phyloP scores from a whole-genome alignment of 1,284 basidiomycete species.

The Phlebopus sp. region DNA sequence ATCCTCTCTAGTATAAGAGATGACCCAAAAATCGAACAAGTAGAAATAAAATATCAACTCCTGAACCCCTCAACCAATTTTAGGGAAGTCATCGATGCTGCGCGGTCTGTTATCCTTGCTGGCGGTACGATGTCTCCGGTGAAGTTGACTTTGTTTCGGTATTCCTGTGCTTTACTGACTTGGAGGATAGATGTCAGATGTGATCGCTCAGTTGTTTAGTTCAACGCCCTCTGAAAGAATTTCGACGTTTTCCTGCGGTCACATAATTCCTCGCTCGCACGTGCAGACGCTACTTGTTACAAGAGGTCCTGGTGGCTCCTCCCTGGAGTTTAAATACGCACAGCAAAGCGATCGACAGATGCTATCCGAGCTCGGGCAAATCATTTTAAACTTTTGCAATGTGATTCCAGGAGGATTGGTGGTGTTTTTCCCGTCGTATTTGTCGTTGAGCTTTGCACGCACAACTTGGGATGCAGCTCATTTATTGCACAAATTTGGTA shows the following conservation, averaged over 20 bases:
- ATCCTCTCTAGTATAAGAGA: slow-evolving; percentile 45
- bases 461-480: slow-evolving; percentile 66
- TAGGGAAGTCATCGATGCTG: slow-evolving; percentile 74
- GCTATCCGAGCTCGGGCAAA: slow-evolving; percentile 83
- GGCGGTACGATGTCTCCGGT: slow-evolving; percentile 99
- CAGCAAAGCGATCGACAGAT: slow-evolving; percentile 68
- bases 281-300: slow-evolving; percentile 77
- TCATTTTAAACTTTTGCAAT: slow-evolving; percentile 75
- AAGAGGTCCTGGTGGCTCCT: slow-evolving; percentile 74
- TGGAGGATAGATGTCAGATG: slow-evolving; percentile 75
- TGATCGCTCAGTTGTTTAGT: slow-evolving; percentile 81
- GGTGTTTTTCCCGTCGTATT: slow-evolving; percentile 93
- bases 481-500: slow-evolving; percentile 57
- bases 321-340: slow-evolving; percentile 83
- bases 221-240: slow-evolving; percentile 62
- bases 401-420: slow-evolving; percentile 88
- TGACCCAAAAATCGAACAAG: slow-evolving; percentile 39
- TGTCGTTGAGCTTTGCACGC: slow-evolving; percentile 72
- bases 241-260: slow-evolving; percentile 85
- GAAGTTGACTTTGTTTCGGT: slow-evolving; percentile 22
- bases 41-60: slow-evolving; percentile 87
- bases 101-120: slow-evolving; percentile 83
- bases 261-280: slow-evolving; percentile 85
- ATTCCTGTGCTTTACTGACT: slow-evolving; percentile 10
- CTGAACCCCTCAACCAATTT: slow-evolving; percentile 94